Percentiles rank a stretch among this genome's conserved stretches.
Conservation (phyloP, 1,284 basidiomycete species). For the Naganishia sp. region DNA sequence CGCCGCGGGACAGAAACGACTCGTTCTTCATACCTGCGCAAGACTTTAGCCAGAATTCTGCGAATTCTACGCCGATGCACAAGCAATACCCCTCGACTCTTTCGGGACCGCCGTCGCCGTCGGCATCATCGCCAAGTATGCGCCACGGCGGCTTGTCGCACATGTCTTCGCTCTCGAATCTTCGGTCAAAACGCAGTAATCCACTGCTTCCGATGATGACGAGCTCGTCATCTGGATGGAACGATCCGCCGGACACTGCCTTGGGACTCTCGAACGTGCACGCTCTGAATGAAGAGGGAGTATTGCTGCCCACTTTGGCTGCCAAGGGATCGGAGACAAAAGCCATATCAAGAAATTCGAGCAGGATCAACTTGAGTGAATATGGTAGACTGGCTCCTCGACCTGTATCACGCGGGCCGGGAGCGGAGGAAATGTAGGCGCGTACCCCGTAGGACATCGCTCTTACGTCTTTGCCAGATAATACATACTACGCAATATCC, state of each 20-base stretch:
- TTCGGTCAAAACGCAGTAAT: conserved; percentile 17
- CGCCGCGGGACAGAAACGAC: conserved; percentile 28
- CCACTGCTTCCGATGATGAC: conserved; percentile 19
- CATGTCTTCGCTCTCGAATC: conserved; percentile 11
- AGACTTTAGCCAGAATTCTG: conserved; percentile 1
- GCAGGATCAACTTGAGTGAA: conserved; percentile 49
- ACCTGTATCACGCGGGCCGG: conserved; percentile 29
- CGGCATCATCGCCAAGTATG: conserved; percentile 16
- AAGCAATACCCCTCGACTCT: not conserved
- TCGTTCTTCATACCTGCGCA: conserved; percentile 18
- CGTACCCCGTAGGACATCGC: too few relatives aligned
- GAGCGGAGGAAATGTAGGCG: conserved; percentile 10
- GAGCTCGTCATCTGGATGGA: conserved; percentile 42
- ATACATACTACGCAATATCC: not conserved
- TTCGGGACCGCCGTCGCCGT: conserved; percentile 30
- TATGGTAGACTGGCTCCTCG: conserved; percentile 25
- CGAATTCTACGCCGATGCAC: not conserved
- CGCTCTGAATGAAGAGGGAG: conserved; percentile 8
- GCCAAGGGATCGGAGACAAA: conserved; percentile 15
- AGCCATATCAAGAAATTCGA: conserved; percentile 46
- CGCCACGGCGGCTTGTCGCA: conserved; percentile 34
- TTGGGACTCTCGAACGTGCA: conserved; percentile 30
- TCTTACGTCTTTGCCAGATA: not conserved
- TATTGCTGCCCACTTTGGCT: conserved; percentile 2
- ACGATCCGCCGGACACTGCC: conserved; percentile 48